Evolutionary conservation across 169 alveolate species (phyloP), one percentile per base, ranked within the genome.

Genomic region (Neospora caninum): DNA sequence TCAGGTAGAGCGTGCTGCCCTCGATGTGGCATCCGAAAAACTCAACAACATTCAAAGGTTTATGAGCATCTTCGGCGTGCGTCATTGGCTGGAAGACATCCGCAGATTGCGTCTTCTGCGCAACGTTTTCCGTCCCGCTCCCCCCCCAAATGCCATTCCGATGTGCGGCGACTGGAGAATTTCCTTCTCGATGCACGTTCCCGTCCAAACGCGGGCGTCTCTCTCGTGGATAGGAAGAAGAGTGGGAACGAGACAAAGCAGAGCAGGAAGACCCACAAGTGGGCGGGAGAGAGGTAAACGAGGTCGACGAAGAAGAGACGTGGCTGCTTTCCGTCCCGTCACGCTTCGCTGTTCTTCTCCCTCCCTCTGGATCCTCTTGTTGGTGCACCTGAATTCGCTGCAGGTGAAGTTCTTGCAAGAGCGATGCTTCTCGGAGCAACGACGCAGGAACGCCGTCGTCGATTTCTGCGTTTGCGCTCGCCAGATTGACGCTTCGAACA

Each of bases 401-500:
- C 38, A 96, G 97, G 70, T 93, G 67, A 36, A 96, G 45, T 20
- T 96, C 87, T 86, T 95, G 93, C 82, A 97, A 89, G 70, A 95
- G 96, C 25, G 97, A 93, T 36, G 96, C 42, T 88, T 97, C 98
- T 53, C 98, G 94, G 43, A 97, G 95, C 41, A 97, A 88, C 25
- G 97, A 94, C 6, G 98, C 97, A 0, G 98, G 98, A 0, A 97
- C 92, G 27, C 98, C 98, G 73, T 97, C 98, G 89, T 97, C 97
- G 31, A 95, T 91, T 0, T 97, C 98, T 31, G 98, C 98, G 88
- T 97, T 97, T 49, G 98, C 96, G n/a, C 96, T 96, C 94, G 95
- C 96, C 31, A 97, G 45, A 93, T 94, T 93, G 34, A 97, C 96
- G 83, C 95, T 96, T 84, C 97, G 93, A n/a, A 97, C 92, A 73